Conservation (phyloP, 164 flowering plant genomes). For the Aristolochia fimbriata region DNA sequence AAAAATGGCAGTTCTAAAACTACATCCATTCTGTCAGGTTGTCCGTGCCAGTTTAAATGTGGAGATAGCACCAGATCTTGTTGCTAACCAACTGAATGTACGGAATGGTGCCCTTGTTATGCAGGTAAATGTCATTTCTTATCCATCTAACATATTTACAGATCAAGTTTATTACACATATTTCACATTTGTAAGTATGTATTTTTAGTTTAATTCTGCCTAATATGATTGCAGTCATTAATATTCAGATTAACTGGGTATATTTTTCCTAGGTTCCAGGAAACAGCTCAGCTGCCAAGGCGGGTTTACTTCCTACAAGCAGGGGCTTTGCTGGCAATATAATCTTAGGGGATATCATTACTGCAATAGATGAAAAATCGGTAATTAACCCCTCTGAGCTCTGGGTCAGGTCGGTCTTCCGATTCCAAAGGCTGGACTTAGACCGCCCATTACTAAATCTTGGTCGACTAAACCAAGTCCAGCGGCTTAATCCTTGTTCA, state of each 20-base stretch:
- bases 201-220: neutral
- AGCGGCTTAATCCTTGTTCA: neutral
- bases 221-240: neutral
- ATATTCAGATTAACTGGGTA: no score
- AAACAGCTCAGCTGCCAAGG: slow-evolving; percentile 73
- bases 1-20: neutral
- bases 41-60: slow-evolving; percentile 75
- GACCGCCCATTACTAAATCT: no score
- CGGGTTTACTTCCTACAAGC: slow-evolving; percentile 66
- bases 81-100: slow-evolving; percentile 88
- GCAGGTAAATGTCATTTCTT: slow-evolving; percentile 33
- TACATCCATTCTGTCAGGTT: slow-evolving; percentile 32
- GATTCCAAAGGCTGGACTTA: no score
- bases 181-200: no score
- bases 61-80: slow-evolving; percentile 75
- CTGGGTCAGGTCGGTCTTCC: no score
- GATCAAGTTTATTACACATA: neutral
- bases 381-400: slow-evolving; percentile 26
- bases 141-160: neutral
- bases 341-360: slow-evolving; percentile 73
- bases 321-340: slow-evolving; percentile 94
- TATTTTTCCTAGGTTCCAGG: slow-evolving; percentile 50
- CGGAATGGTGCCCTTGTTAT: slow-evolving; percentile 85
- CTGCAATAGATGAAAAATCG: slow-evolving; percentile 62
- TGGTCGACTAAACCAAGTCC: no score